Percentiles rank a stretch among this genome's conserved stretches.
Evolutionary conservation across 495 filamentous ascomycete species (phyloP).

Genomic region (Neurospora sp.): DNA sequence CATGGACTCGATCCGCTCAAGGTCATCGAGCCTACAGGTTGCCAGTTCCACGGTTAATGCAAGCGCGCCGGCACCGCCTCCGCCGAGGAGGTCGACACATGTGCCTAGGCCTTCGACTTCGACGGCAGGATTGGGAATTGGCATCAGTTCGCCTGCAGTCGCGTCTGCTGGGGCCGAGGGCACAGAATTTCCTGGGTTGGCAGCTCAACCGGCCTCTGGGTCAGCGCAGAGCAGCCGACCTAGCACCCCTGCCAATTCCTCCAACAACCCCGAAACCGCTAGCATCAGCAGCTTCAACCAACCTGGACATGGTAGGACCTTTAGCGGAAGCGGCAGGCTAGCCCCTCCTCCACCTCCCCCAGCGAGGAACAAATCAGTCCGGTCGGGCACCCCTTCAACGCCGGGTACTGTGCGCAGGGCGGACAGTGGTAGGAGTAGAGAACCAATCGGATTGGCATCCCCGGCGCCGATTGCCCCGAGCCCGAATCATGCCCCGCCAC

Average conservation of each 20-base stretch:
- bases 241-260: not conserved
- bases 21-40: conserved; percentile 29
- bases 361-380: conserved; percentile 27
- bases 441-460: conserved; percentile 7
- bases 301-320: not conserved
- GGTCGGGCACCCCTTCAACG: conserved; percentile 28
- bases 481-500: conserved; percentile 36
- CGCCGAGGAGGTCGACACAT: conserved; percentile 31
- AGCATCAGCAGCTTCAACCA: not conserved
- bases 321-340: conserved; percentile 13
- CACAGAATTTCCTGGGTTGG: not conserved
- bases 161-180: conserved; percentile 3
- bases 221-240: not conserved
- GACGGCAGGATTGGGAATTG: not conserved
- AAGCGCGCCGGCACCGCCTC: conserved; percentile 32
- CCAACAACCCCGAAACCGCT: not conserved
- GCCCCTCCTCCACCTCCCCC: conserved; percentile 36
- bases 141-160: conserved; percentile 6
- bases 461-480: not conserved
- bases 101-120: conserved; percentile 16
- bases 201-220: not conserved
- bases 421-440: conserved; percentile 2
- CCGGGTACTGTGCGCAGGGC: not conserved
- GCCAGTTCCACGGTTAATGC: conserved; percentile 2
- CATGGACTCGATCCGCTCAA: conserved; percentile 31